phyloP scores from a whole-genome alignment of 2,329 filamentous ascomycete genomes.

The Claviceps monticola region DNA sequence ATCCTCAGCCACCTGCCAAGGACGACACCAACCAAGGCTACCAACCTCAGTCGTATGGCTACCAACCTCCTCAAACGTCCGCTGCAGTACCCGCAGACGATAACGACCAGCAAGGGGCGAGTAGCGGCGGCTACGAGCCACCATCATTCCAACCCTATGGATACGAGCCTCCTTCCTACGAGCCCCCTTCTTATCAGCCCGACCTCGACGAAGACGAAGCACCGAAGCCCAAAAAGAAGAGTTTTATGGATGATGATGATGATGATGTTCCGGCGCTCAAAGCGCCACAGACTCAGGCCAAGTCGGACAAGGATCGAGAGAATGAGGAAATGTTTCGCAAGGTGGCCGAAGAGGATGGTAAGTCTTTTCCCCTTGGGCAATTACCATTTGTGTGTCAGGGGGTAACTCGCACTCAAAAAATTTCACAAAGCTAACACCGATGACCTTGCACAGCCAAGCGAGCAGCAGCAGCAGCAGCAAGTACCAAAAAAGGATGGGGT shows the following conservation, averaged over 20 bases:
- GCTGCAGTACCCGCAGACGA: slow-evolving; percentile 9
- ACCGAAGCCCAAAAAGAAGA: slow-evolving; percentile 57
- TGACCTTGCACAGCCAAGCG: slow-evolving; percentile 41
- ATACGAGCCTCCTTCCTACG: slow-evolving; percentile 39
- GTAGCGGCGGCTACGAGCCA: slow-evolving; percentile 41
- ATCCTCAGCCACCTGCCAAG: slow-evolving; percentile 4
- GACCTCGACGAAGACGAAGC: slow-evolving; percentile 32
- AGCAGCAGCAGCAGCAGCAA: slow-evolving; percentile 30
- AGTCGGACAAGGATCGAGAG: slow-evolving; percentile 58
- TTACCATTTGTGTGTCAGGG: no score
- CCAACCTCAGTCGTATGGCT: slow-evolving; percentile 36
- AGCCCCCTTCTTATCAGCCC: slow-evolving; percentile 41
- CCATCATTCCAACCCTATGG: slow-evolving; percentile 46
- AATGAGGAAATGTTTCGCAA: slow-evolving; percentile 77
- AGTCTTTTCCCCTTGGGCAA: slow-evolving; percentile 14
- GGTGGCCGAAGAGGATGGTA: slow-evolving; percentile 64
- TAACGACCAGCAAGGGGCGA: slow-evolving; percentile 13
- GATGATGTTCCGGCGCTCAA: slow-evolving; percentile 38
- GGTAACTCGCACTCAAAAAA: no score
- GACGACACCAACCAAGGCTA: slow-evolving; percentile 21
- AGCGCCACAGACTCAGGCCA: slow-evolving; percentile 39
- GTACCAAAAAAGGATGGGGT: slow-evolving; percentile 58
- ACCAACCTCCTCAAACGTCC: slow-evolving; percentile 28
- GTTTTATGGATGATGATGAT: slow-evolving; percentile 71
- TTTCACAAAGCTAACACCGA: background rate